These are phyloP conservation scores for Akanthomyces dipterigenus DNA, from an alignment of 2,329 filamentous ascomycete species.

Conservation along the genomic window DNA sequence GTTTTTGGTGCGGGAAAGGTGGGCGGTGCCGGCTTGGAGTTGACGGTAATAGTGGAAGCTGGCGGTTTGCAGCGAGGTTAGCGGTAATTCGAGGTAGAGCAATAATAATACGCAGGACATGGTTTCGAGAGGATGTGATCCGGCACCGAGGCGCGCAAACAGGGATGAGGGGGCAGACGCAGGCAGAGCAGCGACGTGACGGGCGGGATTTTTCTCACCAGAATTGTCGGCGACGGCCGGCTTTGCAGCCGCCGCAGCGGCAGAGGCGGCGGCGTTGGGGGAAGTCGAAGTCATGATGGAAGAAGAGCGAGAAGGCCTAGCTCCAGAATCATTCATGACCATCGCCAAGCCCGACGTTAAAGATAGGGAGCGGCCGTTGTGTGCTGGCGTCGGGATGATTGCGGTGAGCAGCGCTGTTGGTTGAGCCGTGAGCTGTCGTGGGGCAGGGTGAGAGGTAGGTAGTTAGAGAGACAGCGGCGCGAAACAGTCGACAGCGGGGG, in stretches of 20 bases:
- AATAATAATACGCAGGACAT: not conserved
- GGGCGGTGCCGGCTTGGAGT: slow-evolving; percentile 33
- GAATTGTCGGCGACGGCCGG: slow-evolving; percentile 31
- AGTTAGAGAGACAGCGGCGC: not conserved
- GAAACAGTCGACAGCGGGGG: slow-evolving; percentile 9
- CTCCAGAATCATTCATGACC: slow-evolving; percentile 34
- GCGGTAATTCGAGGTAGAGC: not conserved
- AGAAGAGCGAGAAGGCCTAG: slow-evolving; percentile 29
- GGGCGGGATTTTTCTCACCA: slow-evolving; percentile 27
- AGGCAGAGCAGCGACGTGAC: not conserved
- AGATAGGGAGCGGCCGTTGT: not conserved
- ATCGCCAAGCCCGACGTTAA: slow-evolving; percentile 22
- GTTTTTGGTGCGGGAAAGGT: slow-evolving; percentile 80
- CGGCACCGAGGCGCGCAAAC: not conserved
- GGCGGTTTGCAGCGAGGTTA: not conserved
- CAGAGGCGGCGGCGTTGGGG: slow-evolving; percentile 20
- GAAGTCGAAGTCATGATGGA: slow-evolving; percentile 31
- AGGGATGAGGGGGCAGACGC: not conserved
- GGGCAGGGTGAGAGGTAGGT: not conserved
- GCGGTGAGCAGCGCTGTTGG: slow-evolving; percentile 4
- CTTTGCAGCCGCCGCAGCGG: slow-evolving; percentile 13
- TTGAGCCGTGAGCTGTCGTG: slow-evolving; percentile 12
- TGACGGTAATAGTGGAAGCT: slow-evolving; percentile 47
- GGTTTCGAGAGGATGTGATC: not conserved
- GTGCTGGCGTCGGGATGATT: not conserved